Evolutionary conservation across 192 early-diverging fungal genomes (phyloP), one percentile per base, ranked within the genome.

Genomic region (Pecoramyces ruminantium): DNA sequence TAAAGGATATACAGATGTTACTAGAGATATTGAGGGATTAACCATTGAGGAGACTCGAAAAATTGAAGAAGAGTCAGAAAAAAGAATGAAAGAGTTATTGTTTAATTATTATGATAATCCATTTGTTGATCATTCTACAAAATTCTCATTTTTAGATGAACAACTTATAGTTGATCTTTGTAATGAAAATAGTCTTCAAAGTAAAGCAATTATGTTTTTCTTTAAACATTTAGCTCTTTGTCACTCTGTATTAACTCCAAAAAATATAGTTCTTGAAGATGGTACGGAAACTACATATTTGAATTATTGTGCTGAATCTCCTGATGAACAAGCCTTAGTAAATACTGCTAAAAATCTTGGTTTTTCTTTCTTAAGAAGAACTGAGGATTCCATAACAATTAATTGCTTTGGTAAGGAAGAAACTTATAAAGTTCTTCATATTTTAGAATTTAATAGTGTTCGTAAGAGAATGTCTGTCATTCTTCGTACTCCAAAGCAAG

Each of bases 381-480:
- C 40, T 8, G 28, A 40, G 28, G 58, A 80, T 28, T 16, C 1
- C 16, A 34, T 67, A 15, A 77, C 28, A 21, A 79, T 30, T 80
- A 38, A 67, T 28, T 79, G 29, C 12, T 15, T 29, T 21, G 42
- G 42, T 38, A 28, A 29, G 17, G 81, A 81, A 8, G 81, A 81
- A 28, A 29, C 80, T 6, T 80, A 40, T 17, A 2, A 30, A 79
- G 21, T 81, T 13, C 81, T 81, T 38, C 81, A 81, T 30, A 58
- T 77, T 15, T 87, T 95, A 13, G 93, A 97, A 85, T 99, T 99
- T 83, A 98, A 95, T 85, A 95, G 93, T 28, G 93, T 92, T n/a
- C 91, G 97, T 79, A 99, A 99, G 85, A 88, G 97, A 78, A 99
- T 99, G 97, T 94, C 93, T 30, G 94, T 97, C 17, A 93, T 99